A percentile compares a stretch with the other conserved stretches of the same genome.
Evolutionary conservation across 768 basidiomycete species (phyloP).

Genomic region (Tricholoma flavovirens): DNA sequence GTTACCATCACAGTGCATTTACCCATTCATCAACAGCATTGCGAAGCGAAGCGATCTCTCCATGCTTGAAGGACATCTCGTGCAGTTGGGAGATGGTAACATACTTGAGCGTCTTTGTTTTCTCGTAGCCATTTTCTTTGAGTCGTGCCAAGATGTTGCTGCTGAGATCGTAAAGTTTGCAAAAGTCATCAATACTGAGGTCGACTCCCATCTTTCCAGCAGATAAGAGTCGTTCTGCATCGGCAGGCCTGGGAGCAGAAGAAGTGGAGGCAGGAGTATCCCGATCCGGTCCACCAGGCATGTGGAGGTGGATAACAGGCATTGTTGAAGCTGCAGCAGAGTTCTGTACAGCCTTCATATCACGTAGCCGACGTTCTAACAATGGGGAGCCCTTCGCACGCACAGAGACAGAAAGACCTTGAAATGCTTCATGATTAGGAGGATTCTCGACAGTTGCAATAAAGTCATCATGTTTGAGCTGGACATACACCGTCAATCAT

Average conservation of each 20-base stretch:
- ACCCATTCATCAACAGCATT: background rate
- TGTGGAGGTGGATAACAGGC: background rate
- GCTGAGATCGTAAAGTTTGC: background rate
- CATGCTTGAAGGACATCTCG: background rate
- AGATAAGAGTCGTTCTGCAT: background rate
- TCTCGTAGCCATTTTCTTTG: background rate
- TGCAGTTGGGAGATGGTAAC: too few species aligned
- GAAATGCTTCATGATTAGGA: background rate
- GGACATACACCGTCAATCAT: background rate
- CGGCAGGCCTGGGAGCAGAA: too few species aligned
- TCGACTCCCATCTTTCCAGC: background rate
- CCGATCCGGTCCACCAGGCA: background rate
- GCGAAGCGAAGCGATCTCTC: background rate
- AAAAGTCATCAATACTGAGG: background rate
- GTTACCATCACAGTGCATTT: background rate
- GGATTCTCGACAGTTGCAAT: background rate
- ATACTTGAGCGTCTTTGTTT: background rate
- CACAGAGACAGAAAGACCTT: background rate
- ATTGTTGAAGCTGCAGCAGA: background rate
- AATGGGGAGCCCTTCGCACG: background rate
- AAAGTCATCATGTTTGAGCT: conserved; percentile 2
- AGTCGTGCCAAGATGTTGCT: background rate
- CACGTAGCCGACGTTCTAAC: background rate
- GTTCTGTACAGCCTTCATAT: background rate
- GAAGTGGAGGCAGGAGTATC: too few species aligned